phyloP scores from a whole-genome alignment of 2,329 filamentous ascomycete genomes.

The Kalmusia sp. region DNA sequence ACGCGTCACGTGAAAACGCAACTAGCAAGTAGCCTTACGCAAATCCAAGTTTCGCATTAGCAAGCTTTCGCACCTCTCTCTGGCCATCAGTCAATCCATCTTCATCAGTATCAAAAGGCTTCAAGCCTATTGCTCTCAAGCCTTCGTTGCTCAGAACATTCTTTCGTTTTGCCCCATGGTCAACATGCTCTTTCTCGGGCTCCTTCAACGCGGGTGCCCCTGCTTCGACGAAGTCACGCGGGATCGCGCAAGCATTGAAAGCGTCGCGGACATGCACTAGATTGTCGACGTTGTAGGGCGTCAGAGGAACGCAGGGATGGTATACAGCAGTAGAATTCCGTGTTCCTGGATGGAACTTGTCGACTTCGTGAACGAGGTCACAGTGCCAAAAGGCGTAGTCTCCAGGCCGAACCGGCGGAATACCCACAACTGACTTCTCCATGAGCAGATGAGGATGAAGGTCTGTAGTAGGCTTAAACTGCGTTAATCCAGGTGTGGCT shows the following conservation, averaged over 20 bases:
- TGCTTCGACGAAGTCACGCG: conserved; percentile 16
- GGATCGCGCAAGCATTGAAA: conserved; percentile 16
- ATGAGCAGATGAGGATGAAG: conserved; percentile 23
- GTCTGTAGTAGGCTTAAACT: conserved; percentile 10
- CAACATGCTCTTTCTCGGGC: conserved; percentile 14
- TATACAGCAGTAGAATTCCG: conserved; percentile 30
- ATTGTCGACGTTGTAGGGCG: conserved; percentile 24
- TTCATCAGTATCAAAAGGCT: conserved; percentile 23
- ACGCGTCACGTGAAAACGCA: not conserved
- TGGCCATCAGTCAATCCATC: conserved; percentile 21
- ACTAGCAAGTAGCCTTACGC: not conserved
- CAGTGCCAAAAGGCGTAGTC: conserved; percentile 36
- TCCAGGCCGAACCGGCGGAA: conserved; percentile 25
- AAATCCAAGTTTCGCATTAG: conserved; percentile 15
- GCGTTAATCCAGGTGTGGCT: conserved; percentile 8
- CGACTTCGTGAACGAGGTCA: conserved; percentile 31
- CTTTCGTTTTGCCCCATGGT: conserved; percentile 17
- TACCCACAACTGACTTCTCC: conserved; percentile 22
- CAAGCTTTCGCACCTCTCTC: conserved; percentile 17
- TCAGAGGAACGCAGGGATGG: conserved; percentile 25
- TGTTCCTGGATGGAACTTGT: conserved; percentile 23
- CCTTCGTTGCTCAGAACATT: conserved; percentile 22
- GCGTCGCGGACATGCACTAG: conserved; percentile 16
- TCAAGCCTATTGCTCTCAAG: conserved; percentile 20
- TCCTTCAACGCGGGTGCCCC: not conserved